Base-by-base conservation (phyloP, 2,329 filamentous ascomycete species). In the Fusarium caatingaense region DNA sequence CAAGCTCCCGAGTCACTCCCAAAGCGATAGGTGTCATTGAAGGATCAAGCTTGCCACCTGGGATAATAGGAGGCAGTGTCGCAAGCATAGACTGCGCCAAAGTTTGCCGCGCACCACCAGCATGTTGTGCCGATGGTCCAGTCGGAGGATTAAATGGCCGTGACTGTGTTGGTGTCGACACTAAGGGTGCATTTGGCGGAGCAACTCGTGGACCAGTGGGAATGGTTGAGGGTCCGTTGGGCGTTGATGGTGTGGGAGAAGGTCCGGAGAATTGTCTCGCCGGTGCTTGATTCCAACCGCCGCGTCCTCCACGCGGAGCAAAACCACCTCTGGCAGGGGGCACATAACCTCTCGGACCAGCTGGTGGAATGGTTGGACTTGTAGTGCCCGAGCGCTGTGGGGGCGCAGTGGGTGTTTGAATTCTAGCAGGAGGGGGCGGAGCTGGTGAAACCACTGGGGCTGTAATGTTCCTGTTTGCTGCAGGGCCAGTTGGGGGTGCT, bases 121-220 rank as follows among this genome's bases (percentile, higher is more conserved):
- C 72, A 62, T 81, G 79, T 65, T 80, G 79, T n/a, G 78, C 75
- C 20, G 80, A 79, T n/a, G 86, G 87, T 6, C 87, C 87, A 3
- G 87, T 88, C 6, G 86, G 87, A 4, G 86, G 86, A 68, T 88
- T 88, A 76, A 89, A 88, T 0, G 85, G 82, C 18, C 80, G 76
- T 25, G 74, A 65, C 81, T 86, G 66, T 74, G 78, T 60, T 75
- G 84, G 79, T 5, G 82, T 82, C 11, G 81, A 78, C 11, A 82
- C 74, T 21, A 80, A 78, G 30, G 72, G 73, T 69, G 53, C 78
- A 78, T 56, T 79, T 59, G 71, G 76, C 44, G 69, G 77, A 72
- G 66, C 70, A 15, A 68, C 77, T 48, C 85, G 79, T 12, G 85
- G 85, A 4, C 85, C 85, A 1, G 85, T 87, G 4, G 85, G 85